phyloP scores from a whole-genome alignment of 208 protist species.

The Phytomonas francai region DNA sequence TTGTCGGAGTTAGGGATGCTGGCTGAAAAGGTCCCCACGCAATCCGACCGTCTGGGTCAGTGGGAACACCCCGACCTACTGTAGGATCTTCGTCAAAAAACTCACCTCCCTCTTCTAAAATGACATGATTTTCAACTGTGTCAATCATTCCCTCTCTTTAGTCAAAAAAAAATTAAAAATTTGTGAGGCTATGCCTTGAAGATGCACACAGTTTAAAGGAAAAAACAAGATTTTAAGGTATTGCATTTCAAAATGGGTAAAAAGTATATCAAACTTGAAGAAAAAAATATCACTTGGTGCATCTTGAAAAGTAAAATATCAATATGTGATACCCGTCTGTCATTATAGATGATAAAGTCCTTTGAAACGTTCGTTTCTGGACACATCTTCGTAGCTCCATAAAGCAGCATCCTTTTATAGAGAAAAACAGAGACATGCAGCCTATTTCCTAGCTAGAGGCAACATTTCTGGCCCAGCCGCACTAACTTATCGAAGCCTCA shows the following conservation, averaged over 20 bases:
- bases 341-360: background rate
- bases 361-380: background rate
- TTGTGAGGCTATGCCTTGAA: background rate
- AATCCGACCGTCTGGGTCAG: slow-evolving; percentile 36
- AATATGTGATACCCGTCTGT: background rate
- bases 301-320: background rate
- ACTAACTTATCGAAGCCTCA: background rate
- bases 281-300: background rate
- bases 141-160: background rate
- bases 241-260: background rate
- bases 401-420: background rate
- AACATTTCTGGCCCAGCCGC: background rate
- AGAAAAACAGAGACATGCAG: background rate
- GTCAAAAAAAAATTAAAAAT: slow-evolving; percentile 9
- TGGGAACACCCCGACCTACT: slow-evolving; percentile 58
- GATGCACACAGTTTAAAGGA: background rate
- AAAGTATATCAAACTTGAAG: background rate
- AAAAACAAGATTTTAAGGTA: slow-evolving; percentile 1
- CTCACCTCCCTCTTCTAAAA: slow-evolving; percentile 65
- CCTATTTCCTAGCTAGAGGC: background rate
- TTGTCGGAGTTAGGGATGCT: background rate
- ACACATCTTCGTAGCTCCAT: background rate
- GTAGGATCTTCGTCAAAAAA: slow-evolving; percentile 81
- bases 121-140: slow-evolving; percentile 24
- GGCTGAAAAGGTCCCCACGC: slow-evolving; percentile 37